phyloP scores from a whole-genome alignment of 805 yeast species.

The Priceomyces castillae region DNA sequence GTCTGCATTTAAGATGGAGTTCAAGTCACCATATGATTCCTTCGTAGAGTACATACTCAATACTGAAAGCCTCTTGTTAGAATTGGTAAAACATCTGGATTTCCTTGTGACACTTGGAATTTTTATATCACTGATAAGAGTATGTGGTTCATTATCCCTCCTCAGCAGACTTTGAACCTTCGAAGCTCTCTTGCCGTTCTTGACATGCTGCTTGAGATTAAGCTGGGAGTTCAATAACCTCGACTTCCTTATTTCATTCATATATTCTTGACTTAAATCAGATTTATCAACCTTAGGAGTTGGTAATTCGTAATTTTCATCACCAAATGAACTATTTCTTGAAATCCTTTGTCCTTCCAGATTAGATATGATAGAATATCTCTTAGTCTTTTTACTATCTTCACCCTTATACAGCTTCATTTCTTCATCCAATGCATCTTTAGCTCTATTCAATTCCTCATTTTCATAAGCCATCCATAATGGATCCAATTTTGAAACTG shows the following conservation, averaged over 20 bases:
- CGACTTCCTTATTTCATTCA: conserved; percentile 44
- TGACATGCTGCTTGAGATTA: conserved; percentile 12
- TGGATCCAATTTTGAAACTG: conserved; percentile 57
- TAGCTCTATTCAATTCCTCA: conserved; percentile 43
- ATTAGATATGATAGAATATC: conserved; percentile 38
- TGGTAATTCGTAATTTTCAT: conserved; percentile 31
- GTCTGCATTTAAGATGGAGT: conserved; percentile 30
- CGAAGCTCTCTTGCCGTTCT: conserved; percentile 14
- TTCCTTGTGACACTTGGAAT: conserved; percentile 72
- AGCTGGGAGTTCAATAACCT: conserved; percentile 43
- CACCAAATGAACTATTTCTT: conserved; percentile 18
- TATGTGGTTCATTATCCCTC: conserved; percentile 39
- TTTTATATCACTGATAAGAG: conserved; percentile 56
- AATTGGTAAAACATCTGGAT: conserved; percentile 58
- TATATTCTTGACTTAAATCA: conserved; percentile 42
- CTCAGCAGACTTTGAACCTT: conserved; percentile 10
- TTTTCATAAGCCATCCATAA: conserved; percentile 51
- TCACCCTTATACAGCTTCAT: conserved; percentile 16
- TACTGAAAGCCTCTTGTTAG: conserved; percentile 69
- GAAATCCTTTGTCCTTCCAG: conserved; percentile 15
- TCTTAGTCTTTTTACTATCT: conserved; percentile 15
- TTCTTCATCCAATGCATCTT: conserved; percentile 41
- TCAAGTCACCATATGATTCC: conserved; percentile 60
- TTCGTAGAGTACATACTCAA: conserved; percentile 68
- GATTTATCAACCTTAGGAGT: conserved; percentile 34